phyloP scores from a whole-genome alignment of 768 basidiomycete species.

The Naematelia aurantialba region DNA sequence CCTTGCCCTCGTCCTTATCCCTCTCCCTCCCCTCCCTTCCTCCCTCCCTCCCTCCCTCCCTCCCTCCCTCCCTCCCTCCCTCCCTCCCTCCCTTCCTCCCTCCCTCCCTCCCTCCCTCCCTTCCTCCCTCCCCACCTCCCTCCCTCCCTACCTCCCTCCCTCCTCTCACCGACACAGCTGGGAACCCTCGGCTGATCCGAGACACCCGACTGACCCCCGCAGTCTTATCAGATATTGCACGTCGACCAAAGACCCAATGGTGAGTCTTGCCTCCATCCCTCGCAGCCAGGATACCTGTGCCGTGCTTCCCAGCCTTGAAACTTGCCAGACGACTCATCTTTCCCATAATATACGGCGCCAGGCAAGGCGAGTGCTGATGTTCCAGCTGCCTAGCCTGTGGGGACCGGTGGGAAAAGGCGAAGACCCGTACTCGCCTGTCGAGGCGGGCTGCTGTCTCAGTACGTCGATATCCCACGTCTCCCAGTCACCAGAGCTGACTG shows the following conservation, averaged over 20 bases:
- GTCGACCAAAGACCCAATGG: constrained; percentile 70
- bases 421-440: constrained; percentile 82
- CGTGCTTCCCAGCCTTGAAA: neutral
- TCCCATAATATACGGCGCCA: neutral
- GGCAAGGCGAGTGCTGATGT: too few species aligned
- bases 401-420: constrained; percentile 86
- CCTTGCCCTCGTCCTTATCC: too few species aligned
- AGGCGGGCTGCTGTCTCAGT: constrained; percentile 52
- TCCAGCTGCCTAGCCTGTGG: constrained; percentile 91
- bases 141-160: neutral
- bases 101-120: too few species aligned
- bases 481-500: too few species aligned
- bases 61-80: too few species aligned
- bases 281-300: too few species aligned
- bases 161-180: neutral
- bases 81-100: too few species aligned
- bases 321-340: too few species aligned
- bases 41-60: too few species aligned
- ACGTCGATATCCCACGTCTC: constrained; percentile 7
- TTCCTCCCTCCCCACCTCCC: too few species aligned
- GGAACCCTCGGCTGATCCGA: neutral
- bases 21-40: too few species aligned
- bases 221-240: constrained; percentile 93
- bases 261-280: too few species aligned
- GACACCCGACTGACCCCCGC: constrained; percentile 9